Percentiles rank a stretch among this genome's conserved stretches.
Evolutionary conservation across 805 yeast genomes (phyloP).

Genomic region (Cyberlindnera samutprakarnensis): DNA sequence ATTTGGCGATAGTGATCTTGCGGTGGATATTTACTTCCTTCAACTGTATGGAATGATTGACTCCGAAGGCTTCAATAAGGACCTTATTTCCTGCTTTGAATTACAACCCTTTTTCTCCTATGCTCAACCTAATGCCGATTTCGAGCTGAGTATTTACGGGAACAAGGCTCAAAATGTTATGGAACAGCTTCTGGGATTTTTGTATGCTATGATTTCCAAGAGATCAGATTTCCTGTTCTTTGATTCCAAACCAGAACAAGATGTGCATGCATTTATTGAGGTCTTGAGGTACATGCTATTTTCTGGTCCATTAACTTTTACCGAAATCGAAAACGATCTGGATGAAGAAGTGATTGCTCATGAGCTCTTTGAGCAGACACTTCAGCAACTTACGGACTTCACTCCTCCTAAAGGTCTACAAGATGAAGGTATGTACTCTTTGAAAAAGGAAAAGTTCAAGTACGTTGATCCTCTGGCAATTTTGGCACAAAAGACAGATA

Average conservation of each 20-base stretch:
- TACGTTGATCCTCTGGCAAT: conserved; percentile 53
- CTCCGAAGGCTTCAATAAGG: too few relatives aligned
- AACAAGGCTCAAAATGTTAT: conserved; percentile 49
- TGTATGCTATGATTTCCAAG: conserved; percentile 65
- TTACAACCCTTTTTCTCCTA: too few relatives aligned
- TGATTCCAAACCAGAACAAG: conserved; percentile 22
- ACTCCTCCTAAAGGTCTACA: conserved; percentile 58
- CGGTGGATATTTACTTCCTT: conserved; percentile 63
- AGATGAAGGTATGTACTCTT: conserved; percentile 60
- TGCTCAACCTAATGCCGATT: too few relatives aligned
- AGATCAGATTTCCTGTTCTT: conserved; percentile 50
- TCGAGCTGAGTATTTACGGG: conserved; percentile 38
- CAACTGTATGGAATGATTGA: too few relatives aligned
- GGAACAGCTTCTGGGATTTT: conserved; percentile 70
- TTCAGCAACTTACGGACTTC: conserved; percentile 53
- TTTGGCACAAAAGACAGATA: conserved; percentile 36
- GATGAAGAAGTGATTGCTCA: conserved; percentile 37
- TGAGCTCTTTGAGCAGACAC: conserved; percentile 43
- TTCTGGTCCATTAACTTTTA: conserved; percentile 45
- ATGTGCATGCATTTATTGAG: conserved; percentile 26
- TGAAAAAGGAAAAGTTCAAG: conserved; percentile 39
- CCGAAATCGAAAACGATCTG: conserved; percentile 35
- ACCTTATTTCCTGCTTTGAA: too few relatives aligned
- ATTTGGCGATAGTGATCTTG: conserved; percentile 46
- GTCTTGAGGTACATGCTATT: conserved; percentile 44